Evolutionary conservation across 2,329 filamentous ascomycete genomes (phyloP).

Genomic region (Aspergillus spinulosporus): DNA sequence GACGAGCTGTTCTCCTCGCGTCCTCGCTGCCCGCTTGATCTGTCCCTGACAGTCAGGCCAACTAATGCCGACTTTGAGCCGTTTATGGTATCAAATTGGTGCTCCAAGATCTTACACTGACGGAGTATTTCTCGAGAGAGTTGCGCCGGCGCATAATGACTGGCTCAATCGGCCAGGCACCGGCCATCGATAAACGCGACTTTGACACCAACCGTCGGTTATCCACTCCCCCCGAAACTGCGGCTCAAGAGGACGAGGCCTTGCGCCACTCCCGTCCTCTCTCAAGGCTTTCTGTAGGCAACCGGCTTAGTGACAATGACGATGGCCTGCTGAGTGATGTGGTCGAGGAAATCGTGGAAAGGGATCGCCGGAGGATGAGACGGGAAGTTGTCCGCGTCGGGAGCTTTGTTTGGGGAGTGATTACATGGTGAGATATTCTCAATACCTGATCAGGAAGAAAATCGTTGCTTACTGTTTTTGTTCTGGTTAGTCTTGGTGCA

Average conservation of each 20-base stretch:
- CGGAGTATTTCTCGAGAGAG: not conserved
- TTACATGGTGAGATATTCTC: constrained; percentile 52
- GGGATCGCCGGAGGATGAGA: constrained; percentile 57
- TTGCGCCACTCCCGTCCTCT: constrained; percentile 30
- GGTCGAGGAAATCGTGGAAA: constrained; percentile 60
- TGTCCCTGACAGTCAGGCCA: not conserved
- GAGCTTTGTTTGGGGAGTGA: constrained; percentile 61
- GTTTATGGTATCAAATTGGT: not conserved
- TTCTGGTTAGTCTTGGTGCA: constrained; percentile 64
- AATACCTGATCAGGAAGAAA: no score
- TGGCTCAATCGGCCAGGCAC: constrained; percentile 22
- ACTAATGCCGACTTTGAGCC: not conserved
- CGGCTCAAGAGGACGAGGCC: constrained; percentile 20
- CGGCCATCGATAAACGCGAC: constrained; percentile 47
- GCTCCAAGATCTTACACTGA: no score
- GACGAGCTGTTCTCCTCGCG: not conserved
- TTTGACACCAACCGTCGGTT: constrained; percentile 47
- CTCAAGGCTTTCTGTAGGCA: constrained; percentile 24
- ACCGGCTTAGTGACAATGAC: constrained; percentile 23
- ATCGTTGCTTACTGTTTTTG: not conserved
- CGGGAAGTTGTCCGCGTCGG: constrained; percentile 54
- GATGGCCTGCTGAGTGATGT: constrained; percentile 59
- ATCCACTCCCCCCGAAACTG: constrained; percentile 21
- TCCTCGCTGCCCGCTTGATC: not conserved
- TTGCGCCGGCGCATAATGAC: constrained; percentile 25